phyloP scores from a whole-genome alignment of 495 filamentous ascomycete species.

The Podospora conica region DNA sequence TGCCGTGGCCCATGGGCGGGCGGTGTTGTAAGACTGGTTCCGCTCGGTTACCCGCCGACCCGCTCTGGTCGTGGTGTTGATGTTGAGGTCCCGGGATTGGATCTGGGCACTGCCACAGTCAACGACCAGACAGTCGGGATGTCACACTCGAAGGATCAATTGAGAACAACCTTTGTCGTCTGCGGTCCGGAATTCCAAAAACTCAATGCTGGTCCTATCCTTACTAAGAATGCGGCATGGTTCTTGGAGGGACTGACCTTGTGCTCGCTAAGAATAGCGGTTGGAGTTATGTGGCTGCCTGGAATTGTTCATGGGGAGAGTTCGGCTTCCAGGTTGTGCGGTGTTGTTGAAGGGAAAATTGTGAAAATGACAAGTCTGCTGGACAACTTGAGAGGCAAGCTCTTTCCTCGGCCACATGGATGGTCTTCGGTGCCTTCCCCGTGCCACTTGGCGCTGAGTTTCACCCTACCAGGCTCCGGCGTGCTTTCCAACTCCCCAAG shows the following conservation, averaged over 20 bases:
- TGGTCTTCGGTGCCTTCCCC: not conserved
- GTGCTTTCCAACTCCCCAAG: not conserved
- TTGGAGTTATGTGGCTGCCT: not conserved
- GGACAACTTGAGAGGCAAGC: not conserved
- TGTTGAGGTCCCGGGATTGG: not conserved
- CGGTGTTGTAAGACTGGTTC: not conserved
- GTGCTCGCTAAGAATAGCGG: not conserved
- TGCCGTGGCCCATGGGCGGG: no score
- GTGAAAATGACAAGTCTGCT: not conserved
- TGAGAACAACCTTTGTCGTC: not conserved
- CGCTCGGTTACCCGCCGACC: not conserved
- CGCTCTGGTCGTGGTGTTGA: not conserved
- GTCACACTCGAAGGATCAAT: not conserved
- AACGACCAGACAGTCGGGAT: not conserved
- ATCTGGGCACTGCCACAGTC: not conserved
- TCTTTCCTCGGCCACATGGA: no score
- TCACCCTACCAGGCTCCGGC: not conserved
- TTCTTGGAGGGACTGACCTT: not conserved
- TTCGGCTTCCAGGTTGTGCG: not conserved
- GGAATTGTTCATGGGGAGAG: not conserved
- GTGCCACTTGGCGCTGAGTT: not conserved
- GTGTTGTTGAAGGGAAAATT: not conserved
- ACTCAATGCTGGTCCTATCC: not conserved
- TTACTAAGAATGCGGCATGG: not conserved
- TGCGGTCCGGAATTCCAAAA: not conserved